Evolutionary conservation across 2,329 filamentous ascomycete species (phyloP), one percentile per base, ranked within the genome.

Genomic region (Penicillium griseofulvum): DNA sequence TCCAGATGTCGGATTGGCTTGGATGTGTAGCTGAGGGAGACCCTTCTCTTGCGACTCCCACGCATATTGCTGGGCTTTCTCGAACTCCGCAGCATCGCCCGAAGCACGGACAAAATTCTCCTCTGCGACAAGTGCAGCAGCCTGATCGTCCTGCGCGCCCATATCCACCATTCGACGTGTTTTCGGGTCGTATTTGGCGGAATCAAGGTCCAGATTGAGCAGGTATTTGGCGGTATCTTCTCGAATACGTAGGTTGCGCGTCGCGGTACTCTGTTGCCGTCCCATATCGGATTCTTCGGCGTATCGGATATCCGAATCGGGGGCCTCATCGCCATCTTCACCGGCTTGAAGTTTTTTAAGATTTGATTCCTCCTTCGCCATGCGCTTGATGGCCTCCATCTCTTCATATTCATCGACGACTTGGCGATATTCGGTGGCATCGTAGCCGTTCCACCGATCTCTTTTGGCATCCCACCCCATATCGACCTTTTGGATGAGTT

Each of bases 221-320:
- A 99, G 81, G 71, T 99, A 99, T 69, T 97, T 97, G 22, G 94
- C 94, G 0, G 94, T 99, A 72, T 99, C 94, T 76, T 99, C 94
- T 72, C 94, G 85, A 71, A 99, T 86, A 60, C 94, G 86, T 54
- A 99, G 80, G 69, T 97, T 95, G 55, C 91, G 84, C 1, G 94
- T 96, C 7, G 91, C 89, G 22, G 91, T 97, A 64, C 88, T 88
- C 73, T 97, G 91, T 67, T 96, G 88, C 59, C 92, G 86, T 60
- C 92, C 93, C 91, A 99, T 97, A 71, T 97, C 93, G 26, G 90
- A 93, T 72, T 97, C 93, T 69, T 96, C 94, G 37, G 93, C 91
- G 70, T 97, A 97, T 51, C 80, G 81, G 53, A 81, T 83, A 53
- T 84, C 83, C 48, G 77, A 75, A 19, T 68, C 63, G 24, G 61